A percentile compares a stretch with the other conserved stretches of the same genome.
These are phyloP conservation scores for Pisolithus tinctorius DNA, from an alignment of 768 basidiomycete species.

Conservation along the genomic window DNA sequence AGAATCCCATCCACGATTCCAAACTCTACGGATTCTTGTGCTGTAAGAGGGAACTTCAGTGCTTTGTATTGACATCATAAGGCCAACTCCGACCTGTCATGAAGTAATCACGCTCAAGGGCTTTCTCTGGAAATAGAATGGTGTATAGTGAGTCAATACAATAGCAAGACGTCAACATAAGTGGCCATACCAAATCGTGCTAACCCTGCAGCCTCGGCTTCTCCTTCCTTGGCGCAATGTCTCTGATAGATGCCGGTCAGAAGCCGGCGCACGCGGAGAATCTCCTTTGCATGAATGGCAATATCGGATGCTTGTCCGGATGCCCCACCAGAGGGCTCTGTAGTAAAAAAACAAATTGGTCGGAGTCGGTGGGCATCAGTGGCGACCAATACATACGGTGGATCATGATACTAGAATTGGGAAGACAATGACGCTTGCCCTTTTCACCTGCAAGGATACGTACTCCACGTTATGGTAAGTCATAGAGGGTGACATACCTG, in stretches of 20 bases:
- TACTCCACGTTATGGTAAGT: conserved; percentile 4
- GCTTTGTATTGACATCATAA: conserved; percentile 11
- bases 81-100: conserved; percentile 62
- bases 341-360: conserved; percentile 5
- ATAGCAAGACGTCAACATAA: conserved; percentile 15
- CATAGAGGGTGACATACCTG: conserved; percentile 38
- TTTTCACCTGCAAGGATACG: conserved; percentile 48
- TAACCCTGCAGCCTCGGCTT: conserved; percentile 56
- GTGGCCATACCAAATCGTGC: conserved; percentile 66
- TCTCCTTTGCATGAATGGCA: conserved; percentile 96
- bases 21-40: conserved; percentile 84
- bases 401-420: conserved; percentile 96
- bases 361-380: not conserved
- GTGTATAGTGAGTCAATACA: conserved; percentile 7
- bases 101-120: conserved; percentile 92
- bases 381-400: conserved; percentile 60
- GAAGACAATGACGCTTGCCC: conserved; percentile 87
- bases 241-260: conserved; percentile 85
- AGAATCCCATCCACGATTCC: conserved; percentile 92
- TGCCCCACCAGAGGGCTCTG: conserved; percentile 95
- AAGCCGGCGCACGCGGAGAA: conserved; percentile 77
- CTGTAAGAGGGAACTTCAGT: conserved; percentile 32
- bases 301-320: conserved; percentile 95
- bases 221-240: conserved; percentile 69
- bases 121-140: conserved; percentile 51